Evolutionary conservation across 257 asterid genomes (phyloP).

Genomic region (Solanum appendiculatum): DNA sequence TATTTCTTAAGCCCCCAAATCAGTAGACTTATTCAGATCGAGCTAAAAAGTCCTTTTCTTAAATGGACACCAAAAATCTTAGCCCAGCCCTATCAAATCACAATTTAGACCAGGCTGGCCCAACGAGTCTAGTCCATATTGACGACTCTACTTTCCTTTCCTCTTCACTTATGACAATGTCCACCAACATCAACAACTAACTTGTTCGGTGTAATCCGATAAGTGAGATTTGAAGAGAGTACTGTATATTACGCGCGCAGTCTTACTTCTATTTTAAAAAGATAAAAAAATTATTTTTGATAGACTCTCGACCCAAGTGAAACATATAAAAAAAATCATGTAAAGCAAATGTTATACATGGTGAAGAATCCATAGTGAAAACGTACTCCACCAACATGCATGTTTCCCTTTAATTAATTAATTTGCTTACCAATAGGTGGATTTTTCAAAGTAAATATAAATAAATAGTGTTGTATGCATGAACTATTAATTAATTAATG

Average conservation of each 20-base stretch:
- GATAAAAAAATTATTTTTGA: not conserved
- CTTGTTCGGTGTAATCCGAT: not conserved
- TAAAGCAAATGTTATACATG: not conserved
- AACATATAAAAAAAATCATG: not conserved
- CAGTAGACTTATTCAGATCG: too few relatives aligned
- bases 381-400: not conserved
- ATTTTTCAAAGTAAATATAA: not conserved
- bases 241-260: too few relatives aligned
- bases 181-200: not conserved
- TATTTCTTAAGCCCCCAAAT: too few relatives aligned
- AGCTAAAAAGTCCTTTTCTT: too few relatives aligned
- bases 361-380: not conserved
- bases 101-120: too few relatives aligned
- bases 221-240: not conserved
- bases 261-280: not conserved
- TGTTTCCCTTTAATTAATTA: not conserved
- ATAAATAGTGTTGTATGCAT: not conserved
- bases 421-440: not conserved
- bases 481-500: not conserved
- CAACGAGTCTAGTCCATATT: too few relatives aligned
- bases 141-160: not conserved
- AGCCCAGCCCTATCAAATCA: too few relatives aligned
- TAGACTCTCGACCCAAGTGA: not conserved
- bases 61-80: too few relatives aligned
- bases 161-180: not conserved